Evolutionary conservation across 108 stramenopile species (phyloP).

Genomic region (Cyclotella baltica): DNA sequence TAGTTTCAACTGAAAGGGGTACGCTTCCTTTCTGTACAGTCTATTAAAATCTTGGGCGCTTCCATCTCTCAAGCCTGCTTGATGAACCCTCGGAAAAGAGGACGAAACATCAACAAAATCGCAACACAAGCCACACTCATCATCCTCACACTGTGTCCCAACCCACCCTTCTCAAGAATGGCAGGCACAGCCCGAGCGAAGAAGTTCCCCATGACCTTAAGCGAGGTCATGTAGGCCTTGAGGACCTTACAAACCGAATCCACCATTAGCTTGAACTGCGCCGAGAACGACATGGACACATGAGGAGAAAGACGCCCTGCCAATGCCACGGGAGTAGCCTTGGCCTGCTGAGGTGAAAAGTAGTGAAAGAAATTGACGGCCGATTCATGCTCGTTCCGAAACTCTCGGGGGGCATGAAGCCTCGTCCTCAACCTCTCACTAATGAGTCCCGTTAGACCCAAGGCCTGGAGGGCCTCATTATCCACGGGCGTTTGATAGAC

Average conservation of each 20-base stretch:
- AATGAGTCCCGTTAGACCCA: slow-evolving; percentile 34
- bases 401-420: slow-evolving; percentile 36
- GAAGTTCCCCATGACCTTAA: slow-evolving; percentile 29
- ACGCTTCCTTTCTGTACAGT: too few relatives aligned
- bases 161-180: slow-evolving; percentile 41
- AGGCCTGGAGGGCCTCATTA: slow-evolving; percentile 15
- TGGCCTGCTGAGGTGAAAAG: neutral
- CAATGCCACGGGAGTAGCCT: neutral
- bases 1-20: slow-evolving; percentile 1
- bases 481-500: slow-evolving; percentile 13
- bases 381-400: slow-evolving; percentile 23
- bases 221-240: slow-evolving; percentile 13
- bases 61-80: slow-evolving; percentile 14
- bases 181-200: slow-evolving; percentile 11
- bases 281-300: slow-evolving; percentile 1
- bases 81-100: slow-evolving; percentile 24
- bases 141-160: slow-evolving; percentile 24
- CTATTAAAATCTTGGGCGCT: too few relatives aligned
- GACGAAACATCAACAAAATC: slow-evolving; percentile 35
- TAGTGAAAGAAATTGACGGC: slow-evolving; percentile 12
- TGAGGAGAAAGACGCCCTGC: slow-evolving; percentile 25
- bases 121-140: slow-evolving; percentile 16
- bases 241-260: neutral
- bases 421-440: slow-evolving; percentile 31
- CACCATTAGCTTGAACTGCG: slow-evolving; percentile 23